These are phyloP conservation scores for Mycena rosella DNA, from an alignment of 768 basidiomycete genomes.

Conservation along the genomic window DNA sequence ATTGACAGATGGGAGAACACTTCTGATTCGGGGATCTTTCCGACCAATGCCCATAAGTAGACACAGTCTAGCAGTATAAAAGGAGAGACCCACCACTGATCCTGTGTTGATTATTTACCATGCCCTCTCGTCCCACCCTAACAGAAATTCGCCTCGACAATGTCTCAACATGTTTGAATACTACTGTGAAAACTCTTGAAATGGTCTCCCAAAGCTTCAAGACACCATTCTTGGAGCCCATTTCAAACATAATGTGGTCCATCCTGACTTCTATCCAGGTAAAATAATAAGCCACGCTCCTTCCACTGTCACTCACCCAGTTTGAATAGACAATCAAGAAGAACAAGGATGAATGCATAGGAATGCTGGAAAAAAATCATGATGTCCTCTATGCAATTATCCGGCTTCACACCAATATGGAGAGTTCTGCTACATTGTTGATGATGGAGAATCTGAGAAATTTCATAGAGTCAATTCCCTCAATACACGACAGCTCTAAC, in stretches of 20 bases:
- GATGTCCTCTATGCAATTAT: too few species aligned
- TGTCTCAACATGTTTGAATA: background rate
- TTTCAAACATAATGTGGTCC: background rate
- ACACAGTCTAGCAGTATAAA: too few species aligned
- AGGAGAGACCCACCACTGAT: too few species aligned
- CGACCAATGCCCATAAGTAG: too few species aligned
- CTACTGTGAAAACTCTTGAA: background rate
- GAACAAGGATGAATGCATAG: too few species aligned
- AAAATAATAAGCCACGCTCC: background rate
- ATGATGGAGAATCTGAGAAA: background rate
- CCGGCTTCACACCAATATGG: too few species aligned
- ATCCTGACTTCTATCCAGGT: background rate
- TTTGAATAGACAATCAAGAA: too few species aligned
- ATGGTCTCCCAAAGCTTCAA: background rate
- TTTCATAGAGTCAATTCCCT: background rate
- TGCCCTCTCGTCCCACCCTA: background rate
- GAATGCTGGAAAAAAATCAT: too few species aligned
- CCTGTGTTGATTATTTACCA: too few species aligned
- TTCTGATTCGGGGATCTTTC: too few species aligned
- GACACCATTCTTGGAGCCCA: background rate
- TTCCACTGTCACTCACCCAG: background rate
- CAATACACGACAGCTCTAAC: background rate
- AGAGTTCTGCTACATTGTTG: too few species aligned
- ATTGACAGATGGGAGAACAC: too few species aligned
- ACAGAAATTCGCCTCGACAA: background rate